Base-by-base conservation (phyloP, 1,139 yeast species). In the Hansenula sp. region DNA sequence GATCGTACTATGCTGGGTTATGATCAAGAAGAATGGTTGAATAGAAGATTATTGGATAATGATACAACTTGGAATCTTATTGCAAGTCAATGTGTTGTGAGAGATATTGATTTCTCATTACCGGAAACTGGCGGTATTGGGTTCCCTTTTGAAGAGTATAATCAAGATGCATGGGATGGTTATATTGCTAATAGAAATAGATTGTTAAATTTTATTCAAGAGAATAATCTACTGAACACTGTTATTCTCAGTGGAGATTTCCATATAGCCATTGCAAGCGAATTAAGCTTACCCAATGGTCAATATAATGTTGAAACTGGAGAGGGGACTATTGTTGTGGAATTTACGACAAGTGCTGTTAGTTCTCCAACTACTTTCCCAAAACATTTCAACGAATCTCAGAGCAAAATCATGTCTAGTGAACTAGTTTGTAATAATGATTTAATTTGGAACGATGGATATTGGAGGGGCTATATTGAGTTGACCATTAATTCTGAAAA, bases 101-200 rank as follows among this genome's bases (percentile, higher is more conserved):
- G 47, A 16, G 42, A 44, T 28, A 44, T 47, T 28, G 39, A 47
- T 36, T 44, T 47, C 32, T 36, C 44, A 5, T 31, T 47, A 12
- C 42, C 47, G 15, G 33, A 41, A 25, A 44, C 47, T 16, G 49
- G 47, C n/a, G 49, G 49, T 5, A 6, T 47, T 9, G 47, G 49
- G 0, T 42, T 28, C 36, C 47, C 47, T 1, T 47, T 47, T 37
- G 46, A 47, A 34, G 41, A 42, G 27, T 28, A 27, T 30, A 45
- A 47, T 33, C 46, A 42, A 31, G 49, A 44, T 44, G 47, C 49
- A 13, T 47, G 49, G 49, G 49, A 47, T 41, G 49, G 47, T 4
- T 44, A 47, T 29, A 29, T 47, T 36, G 44, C 46, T 25, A 47
- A 47, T 24, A 44, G 49, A 38, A 47, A 47, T 41, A 33, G 49